Evolutionary conservation across 208 protist genomes (phyloP).

Genomic region (Trypanosomatidae sp.): DNA sequence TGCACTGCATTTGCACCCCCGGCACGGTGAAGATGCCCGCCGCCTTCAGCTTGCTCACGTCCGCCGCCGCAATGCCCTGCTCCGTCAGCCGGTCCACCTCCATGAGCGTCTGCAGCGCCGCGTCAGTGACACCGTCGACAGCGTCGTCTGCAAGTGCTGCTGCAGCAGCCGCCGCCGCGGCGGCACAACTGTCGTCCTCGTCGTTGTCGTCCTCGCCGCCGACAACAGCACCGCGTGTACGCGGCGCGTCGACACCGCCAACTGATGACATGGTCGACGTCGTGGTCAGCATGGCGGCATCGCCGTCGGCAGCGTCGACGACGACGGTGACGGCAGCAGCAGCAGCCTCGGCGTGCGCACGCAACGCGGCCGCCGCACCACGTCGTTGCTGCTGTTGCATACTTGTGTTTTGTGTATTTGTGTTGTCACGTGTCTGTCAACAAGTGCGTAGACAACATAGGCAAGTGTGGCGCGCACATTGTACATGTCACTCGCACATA

Average conservation of each 20-base stretch:
- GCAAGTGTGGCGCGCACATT: too few relatives aligned
- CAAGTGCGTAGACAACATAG: too few relatives aligned
- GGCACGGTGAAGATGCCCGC: conserved; percentile 87
- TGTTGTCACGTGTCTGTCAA: too few relatives aligned
- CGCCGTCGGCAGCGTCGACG: too few relatives aligned
- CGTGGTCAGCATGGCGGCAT: too few relatives aligned
- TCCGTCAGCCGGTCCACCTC: conserved; percentile 87
- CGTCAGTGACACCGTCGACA: neutral
- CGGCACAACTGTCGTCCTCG: conserved; percentile 8
- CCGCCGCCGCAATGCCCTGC: conserved; percentile 75
- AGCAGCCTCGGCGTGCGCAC: too few relatives aligned
- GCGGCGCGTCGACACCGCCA: neutral
- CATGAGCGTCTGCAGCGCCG: conserved; percentile 25
- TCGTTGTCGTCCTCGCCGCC: conserved; percentile 7
- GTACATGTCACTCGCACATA: too few relatives aligned
- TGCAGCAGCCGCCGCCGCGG: neutral
- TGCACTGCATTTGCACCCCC: conserved; percentile 87
- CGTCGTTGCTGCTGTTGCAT: too few relatives aligned
- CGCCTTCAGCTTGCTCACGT: conserved; percentile 84
- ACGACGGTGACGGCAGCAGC: too few relatives aligned
- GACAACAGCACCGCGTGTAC: neutral
- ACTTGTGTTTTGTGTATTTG: too few relatives aligned
- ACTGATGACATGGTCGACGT: too few relatives aligned
- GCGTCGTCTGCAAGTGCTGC: neutral
- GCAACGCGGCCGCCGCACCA: too few relatives aligned